Conservation (phyloP, 75 land plant genomes). For the Gnetum montanum region DNA sequence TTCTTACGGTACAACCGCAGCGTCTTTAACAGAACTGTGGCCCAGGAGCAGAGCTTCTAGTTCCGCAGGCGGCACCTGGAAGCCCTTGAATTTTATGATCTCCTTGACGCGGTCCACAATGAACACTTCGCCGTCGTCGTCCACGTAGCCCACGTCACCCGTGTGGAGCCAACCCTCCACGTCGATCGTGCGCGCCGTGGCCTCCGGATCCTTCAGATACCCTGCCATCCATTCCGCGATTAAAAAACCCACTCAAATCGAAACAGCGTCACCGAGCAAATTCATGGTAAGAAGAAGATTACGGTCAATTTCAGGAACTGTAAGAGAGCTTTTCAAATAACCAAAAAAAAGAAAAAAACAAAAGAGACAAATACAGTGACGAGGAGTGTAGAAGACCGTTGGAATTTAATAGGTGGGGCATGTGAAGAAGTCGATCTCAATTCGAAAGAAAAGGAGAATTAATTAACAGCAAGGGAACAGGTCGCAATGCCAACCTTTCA, state of each 20-base stretch:
- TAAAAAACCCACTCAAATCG: background rate
- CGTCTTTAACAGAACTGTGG: slow-evolving; percentile 61
- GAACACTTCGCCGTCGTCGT: slow-evolving; percentile 87
- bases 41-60: slow-evolving; percentile 53
- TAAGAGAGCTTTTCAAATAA: too few relatives aligned
- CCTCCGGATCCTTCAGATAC: slow-evolving; percentile 69
- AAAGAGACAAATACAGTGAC: too few relatives aligned
- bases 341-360: too few relatives aligned
- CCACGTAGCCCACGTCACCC: slow-evolving; percentile 81
- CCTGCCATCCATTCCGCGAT: slow-evolving; percentile 27
- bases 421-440: too few relatives aligned
- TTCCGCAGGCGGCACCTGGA: slow-evolving; percentile 95
- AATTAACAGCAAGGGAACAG: background rate
- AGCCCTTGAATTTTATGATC: slow-evolving; percentile 86
- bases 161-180: slow-evolving; percentile 89
- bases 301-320: too few relatives aligned
- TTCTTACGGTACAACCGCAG: slow-evolving; percentile 98
- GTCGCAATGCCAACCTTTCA: slow-evolving; percentile 64
- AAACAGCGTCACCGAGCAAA: background rate
- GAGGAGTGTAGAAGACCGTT: too few relatives aligned
- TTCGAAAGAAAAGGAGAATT: too few relatives aligned
- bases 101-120: slow-evolving; percentile 92
- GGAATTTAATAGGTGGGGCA: too few relatives aligned
- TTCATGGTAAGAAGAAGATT: background rate
- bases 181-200: slow-evolving; percentile 72